A percentile compares a stretch with the other conserved stretches of the same genome.
phyloP scores from a whole-genome alignment of 345 rosid genomes.

The Geranium rotundifolium region DNA sequence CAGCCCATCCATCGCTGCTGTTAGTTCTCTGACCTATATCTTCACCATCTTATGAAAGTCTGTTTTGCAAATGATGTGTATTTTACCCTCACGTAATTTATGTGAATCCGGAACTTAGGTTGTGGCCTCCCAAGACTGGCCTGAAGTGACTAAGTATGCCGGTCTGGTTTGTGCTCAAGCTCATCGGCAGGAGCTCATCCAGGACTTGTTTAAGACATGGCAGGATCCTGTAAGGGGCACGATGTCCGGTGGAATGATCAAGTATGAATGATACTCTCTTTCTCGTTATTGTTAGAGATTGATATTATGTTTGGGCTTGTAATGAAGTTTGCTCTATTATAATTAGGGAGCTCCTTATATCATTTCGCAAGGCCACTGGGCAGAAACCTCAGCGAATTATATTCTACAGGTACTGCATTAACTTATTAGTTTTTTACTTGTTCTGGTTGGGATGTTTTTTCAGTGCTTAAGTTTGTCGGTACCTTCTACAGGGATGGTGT shows the following conservation, averaged over 20 bases:
- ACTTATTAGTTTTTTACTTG: background rate
- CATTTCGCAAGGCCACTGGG: constrained; percentile 88
- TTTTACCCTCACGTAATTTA: background rate
- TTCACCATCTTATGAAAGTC: too few relatives aligned
- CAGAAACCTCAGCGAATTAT: constrained; percentile 84
- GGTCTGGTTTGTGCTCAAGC: constrained; percentile 96
- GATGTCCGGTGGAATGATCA: constrained; percentile 87
- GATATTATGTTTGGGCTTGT: background rate
- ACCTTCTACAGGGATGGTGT: constrained; percentile 68
- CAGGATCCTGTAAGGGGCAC: constrained; percentile 82
- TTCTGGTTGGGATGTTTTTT: background rate
- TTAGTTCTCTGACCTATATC: constrained; percentile 17
- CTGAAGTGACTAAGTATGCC: constrained; percentile 85
- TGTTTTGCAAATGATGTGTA: background rate
- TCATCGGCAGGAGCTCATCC: constrained; percentile 92
- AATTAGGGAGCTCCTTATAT: constrained; percentile 76
- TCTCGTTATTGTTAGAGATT: background rate
- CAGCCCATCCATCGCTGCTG: constrained; percentile 95
- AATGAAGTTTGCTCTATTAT: background rate
- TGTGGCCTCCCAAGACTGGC: constrained; percentile 99
- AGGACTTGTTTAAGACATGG: constrained; percentile 74
- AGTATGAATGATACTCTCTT: constrained; percentile 29
- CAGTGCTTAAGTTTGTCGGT: too few relatives aligned
- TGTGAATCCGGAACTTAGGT: constrained; percentile 35
- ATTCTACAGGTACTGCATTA: constrained; percentile 54